Percentiles rank a stretch among this genome's conserved stretches.
Evolutionary conservation across 768 basidiomycete genomes (phyloP).

Genomic region (Lactarius evosmus): DNA sequence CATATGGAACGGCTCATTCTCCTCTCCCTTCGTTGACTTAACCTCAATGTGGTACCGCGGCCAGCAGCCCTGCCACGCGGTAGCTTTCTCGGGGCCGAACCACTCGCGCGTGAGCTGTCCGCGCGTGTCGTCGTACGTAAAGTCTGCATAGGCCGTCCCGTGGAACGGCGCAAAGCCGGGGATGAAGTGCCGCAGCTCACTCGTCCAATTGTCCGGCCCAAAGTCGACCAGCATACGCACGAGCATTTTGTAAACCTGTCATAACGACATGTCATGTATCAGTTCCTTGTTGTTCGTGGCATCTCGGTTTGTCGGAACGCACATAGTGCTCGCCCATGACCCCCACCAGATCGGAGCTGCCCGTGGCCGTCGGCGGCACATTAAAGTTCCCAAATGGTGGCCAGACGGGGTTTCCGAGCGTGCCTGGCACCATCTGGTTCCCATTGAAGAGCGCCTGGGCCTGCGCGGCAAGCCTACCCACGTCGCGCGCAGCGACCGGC

Average conservation of each 20-base stretch:
- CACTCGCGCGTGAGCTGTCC: conserved; percentile 30
- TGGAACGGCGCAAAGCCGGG: conserved; percentile 27
- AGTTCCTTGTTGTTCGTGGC: too few relatives aligned
- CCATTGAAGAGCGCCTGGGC: conserved; percentile 1
- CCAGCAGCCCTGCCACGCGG: conserved; percentile 28
- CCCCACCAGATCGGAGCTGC: conserved; percentile 20
- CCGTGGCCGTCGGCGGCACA: conserved; percentile 4
- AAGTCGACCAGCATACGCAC: conserved; percentile 26
- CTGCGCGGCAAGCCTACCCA: neutral
- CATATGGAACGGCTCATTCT: conserved; percentile 31
- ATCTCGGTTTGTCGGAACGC: neutral
- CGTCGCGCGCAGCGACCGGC: neutral
- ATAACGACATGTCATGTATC: too few relatives aligned
- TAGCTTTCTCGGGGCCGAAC: conserved; percentile 23
- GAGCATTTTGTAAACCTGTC: conserved; percentile 27
- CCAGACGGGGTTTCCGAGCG: neutral
- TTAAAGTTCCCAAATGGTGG: conserved; percentile 10
- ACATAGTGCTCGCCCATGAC: conserved; percentile 29
- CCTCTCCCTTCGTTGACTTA: conserved; percentile 30
- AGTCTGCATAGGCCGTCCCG: conserved; percentile 29
- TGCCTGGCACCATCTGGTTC: neutral
- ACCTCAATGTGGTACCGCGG: conserved; percentile 34
- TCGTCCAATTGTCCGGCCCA: conserved; percentile 32
- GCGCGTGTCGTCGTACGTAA: conserved; percentile 29
- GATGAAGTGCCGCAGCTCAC: conserved; percentile 27